Evolutionary conservation across 1,284 basidiomycete species (phyloP).

Genomic region (Tylopilus sp.): DNA sequence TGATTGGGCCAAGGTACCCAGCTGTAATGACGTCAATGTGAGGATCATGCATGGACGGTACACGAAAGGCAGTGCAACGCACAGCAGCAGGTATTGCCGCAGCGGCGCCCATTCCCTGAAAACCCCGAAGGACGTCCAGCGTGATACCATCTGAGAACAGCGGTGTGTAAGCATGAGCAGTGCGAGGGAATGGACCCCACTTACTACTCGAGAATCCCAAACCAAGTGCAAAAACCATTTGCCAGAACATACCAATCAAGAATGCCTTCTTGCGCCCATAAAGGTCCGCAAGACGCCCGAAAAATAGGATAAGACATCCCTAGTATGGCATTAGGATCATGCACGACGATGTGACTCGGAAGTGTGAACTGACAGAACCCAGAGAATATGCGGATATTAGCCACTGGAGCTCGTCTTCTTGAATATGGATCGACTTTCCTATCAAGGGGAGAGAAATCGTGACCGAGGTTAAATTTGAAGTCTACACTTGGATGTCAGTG

Average conservation of each 20-base stretch:
- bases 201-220: constrained; percentile 51
- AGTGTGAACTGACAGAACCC: constrained; percentile 40
- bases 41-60: not conserved
- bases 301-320: constrained; percentile 69
- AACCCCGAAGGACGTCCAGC: constrained; percentile 59
- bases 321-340: constrained; percentile 26
- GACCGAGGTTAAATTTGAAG: constrained; percentile 42
- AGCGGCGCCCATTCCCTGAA: constrained; percentile 68
- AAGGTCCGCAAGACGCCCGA: constrained; percentile 68
- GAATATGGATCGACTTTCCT: constrained; percentile 45
- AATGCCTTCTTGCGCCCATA: constrained; percentile 65
- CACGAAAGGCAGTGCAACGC: constrained; percentile 25
- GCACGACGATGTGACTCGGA: not conserved
- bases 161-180: not conserved
- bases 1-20: constrained; percentile 72
- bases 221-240: constrained; percentile 47
- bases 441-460: constrained; percentile 63
- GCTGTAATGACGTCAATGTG: constrained; percentile 34
- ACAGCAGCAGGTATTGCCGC: constrained; percentile 67
- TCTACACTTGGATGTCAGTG: constrained; percentile 28
- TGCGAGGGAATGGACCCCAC: constrained; percentile 14
- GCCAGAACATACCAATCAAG: constrained; percentile 46
- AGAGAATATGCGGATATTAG: constrained; percentile 48
- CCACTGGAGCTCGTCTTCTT: constrained; percentile 60
- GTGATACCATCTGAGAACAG: constrained; percentile 44